These are phyloP conservation scores for Colletotrichum sp. DNA, from an alignment of 2,329 filamentous ascomycete species.

Conservation along the genomic window DNA sequence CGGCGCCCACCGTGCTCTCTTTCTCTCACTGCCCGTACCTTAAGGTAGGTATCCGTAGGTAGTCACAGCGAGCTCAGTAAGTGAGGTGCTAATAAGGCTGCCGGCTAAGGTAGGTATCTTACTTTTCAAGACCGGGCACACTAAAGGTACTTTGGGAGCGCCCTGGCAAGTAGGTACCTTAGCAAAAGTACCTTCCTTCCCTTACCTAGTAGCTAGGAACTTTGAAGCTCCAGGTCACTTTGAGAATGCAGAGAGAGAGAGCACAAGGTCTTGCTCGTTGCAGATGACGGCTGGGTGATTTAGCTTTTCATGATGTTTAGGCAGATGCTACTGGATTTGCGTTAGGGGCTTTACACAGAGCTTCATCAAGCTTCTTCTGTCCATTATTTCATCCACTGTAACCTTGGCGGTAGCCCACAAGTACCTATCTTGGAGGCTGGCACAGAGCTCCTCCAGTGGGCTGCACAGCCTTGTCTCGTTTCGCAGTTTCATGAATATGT, in stretches of 20 bases:
- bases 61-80: neutral
- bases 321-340: neutral
- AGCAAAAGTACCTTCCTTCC: too few relatives aligned
- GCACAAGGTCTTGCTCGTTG: too few relatives aligned
- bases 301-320: too few relatives aligned
- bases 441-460: neutral
- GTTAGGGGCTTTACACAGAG: neutral
- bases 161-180: neutral
- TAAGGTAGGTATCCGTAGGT: neutral
- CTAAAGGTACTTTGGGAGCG: neutral
- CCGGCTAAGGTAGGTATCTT: neutral
- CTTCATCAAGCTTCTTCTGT: neutral
- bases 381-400: neutral
- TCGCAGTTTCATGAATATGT: neutral
- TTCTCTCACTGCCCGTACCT: too few relatives aligned
- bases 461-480: neutral
- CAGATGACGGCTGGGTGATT: too few relatives aligned
- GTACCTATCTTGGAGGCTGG: neutral
- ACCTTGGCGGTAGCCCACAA: neutral
- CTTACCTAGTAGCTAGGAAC: too few relatives aligned
- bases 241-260: neutral
- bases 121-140: neutral
- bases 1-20: neutral
- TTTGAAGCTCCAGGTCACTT: neutral
- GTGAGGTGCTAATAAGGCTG: neutral